These are phyloP conservation scores for Mallotus repandus DNA, from an alignment of 441 rosid species.

Conservation along the genomic window DNA sequence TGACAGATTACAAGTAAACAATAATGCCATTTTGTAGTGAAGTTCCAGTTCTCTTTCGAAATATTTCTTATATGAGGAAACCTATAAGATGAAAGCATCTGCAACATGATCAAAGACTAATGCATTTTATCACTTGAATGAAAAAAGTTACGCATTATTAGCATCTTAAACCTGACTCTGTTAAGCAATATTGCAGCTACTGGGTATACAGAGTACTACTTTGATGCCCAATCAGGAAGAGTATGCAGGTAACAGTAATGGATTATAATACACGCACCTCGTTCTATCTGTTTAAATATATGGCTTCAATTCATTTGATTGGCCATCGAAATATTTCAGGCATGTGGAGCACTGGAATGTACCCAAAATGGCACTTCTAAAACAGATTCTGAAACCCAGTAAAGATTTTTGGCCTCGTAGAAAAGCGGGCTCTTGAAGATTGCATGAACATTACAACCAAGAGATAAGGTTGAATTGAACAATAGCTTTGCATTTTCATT, in stretches of 20 bases:
- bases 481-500: neutral
- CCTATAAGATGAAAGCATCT: too few relatives aligned
- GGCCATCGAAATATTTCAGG: conserved; percentile 37
- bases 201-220: conserved; percentile 86
- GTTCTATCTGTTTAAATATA: neutral
- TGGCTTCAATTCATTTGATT: neutral
- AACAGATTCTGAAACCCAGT: conserved; percentile 80
- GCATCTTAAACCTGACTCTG: neutral
- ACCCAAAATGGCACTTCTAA: conserved; percentile 84
- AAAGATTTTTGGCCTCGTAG: conserved; percentile 41
- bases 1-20: too few relatives aligned
- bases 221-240: conserved; percentile 62
- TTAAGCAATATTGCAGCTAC: conserved; percentile 52
- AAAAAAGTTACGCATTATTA: neutral
- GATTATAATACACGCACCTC: neutral
- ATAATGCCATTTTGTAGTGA: neutral
- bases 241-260: conserved; percentile 60
- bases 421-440: conserved; percentile 30
- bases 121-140: too few relatives aligned
- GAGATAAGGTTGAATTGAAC: neutral
- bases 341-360: conserved; percentile 96
- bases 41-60: too few relatives aligned
- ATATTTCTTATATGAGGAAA: too few relatives aligned
- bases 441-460: neutral
- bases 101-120: too few relatives aligned